Evolutionary conservation across 805 yeast genomes (phyloP).

Genomic region (Priceomyces medius): DNA sequence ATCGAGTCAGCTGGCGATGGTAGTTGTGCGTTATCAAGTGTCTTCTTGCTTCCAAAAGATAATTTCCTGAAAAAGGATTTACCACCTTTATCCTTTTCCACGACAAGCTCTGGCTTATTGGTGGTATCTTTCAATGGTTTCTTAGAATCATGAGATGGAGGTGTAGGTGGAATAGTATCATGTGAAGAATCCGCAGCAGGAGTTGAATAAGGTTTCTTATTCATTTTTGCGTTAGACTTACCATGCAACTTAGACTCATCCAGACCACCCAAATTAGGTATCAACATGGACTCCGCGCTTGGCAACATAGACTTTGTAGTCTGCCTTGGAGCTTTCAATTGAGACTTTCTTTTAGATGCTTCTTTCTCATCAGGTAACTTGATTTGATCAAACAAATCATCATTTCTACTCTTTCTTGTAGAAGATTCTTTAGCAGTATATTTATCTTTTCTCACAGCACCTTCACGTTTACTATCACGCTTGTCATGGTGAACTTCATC

Average conservation of each 20-base stretch:
- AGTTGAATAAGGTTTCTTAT: neutral
- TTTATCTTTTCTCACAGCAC: neutral
- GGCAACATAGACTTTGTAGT: constrained; percentile 29
- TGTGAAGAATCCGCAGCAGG: constrained; percentile 1
- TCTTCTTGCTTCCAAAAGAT: constrained; percentile 48
- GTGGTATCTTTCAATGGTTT: constrained; percentile 38
- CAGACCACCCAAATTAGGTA: constrained; percentile 23
- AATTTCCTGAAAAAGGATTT: constrained; percentile 49
- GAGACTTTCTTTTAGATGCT: constrained; percentile 1
- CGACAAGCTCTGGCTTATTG: constrained; percentile 19
- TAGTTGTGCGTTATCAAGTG: constrained; percentile 28
- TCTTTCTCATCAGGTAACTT: constrained; percentile 44
- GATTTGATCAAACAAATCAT: constrained; percentile 44
- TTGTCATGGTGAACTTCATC: constrained; percentile 22
- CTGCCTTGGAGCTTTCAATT: constrained; percentile 7
- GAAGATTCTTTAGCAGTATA: no score
- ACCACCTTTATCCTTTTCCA: constrained; percentile 25
- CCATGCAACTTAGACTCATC: constrained; percentile 11
- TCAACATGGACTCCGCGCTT: constrained; percentile 34
- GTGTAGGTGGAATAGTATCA: constrained; percentile 18
- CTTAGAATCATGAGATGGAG: constrained; percentile 14
- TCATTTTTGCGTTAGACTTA: constrained; percentile 17
- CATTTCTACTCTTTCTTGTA: constrained; percentile 22
- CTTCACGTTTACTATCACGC: constrained; percentile 12
- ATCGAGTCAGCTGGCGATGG: constrained; percentile 36